These are phyloP conservation scores for Daedaleopsis nitida DNA, from an alignment of 768 basidiomycete species.

Conservation along the genomic window DNA sequence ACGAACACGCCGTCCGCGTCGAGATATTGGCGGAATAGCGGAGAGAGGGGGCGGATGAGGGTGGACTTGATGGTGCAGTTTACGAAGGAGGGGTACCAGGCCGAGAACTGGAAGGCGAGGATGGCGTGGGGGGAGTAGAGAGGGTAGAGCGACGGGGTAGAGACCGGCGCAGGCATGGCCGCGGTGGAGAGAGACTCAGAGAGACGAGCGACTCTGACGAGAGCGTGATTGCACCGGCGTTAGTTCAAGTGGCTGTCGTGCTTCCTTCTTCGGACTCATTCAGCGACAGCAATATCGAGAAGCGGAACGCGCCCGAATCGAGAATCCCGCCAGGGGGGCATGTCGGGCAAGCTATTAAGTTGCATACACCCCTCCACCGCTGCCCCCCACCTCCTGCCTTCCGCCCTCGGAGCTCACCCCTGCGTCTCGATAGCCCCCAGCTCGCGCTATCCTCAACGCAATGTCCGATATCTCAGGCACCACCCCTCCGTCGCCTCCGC, in stretches of 20 bases:
- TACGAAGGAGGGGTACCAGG: constrained; percentile 79
- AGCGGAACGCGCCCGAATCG: not conserved
- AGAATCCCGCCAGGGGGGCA: not conserved
- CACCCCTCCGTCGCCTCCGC: not conserved
- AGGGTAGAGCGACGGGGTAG: constrained; percentile 50
- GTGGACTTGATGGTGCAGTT: constrained; percentile 69
- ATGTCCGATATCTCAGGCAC: constrained; percentile 2
- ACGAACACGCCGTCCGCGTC: constrained; percentile 84
- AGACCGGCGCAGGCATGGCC: constrained; percentile 36
- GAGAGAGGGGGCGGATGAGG: constrained; percentile 66
- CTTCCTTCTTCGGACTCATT: not conserved
- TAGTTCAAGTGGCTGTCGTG: not conserved
- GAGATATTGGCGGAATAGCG: constrained; percentile 70
- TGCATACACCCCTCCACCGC: not conserved
- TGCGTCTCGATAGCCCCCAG: not conserved
- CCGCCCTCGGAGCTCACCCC: not conserved
- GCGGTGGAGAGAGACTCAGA: constrained; percentile 33
- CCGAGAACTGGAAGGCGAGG: constrained; percentile 78
- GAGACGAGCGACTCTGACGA: not conserved
- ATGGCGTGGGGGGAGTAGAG: constrained; percentile 51
- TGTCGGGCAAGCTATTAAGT: not conserved
- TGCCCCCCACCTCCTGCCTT: not conserved
- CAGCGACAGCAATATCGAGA: not conserved
- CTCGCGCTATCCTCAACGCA: not conserved
- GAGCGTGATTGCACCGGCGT: too few relatives aligned